Percentiles rank a stretch among this genome's conserved stretches.
Conservation (phyloP, 768 basidiomycete species). For the Mycena rebaudengoi region DNA sequence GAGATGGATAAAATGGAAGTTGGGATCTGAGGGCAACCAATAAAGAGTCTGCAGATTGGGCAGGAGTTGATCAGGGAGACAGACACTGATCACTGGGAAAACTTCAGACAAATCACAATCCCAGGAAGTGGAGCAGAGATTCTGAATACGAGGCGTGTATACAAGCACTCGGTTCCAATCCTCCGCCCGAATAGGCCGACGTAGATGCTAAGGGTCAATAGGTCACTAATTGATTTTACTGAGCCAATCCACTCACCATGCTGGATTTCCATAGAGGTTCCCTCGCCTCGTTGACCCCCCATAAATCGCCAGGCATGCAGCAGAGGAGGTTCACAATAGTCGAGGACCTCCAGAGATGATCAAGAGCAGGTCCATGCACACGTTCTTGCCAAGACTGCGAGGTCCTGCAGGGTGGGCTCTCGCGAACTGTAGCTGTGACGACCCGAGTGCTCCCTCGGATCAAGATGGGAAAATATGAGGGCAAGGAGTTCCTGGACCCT, state of each 20-base stretch:
- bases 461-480: slow-evolving; percentile 14
- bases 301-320: slow-evolving; percentile 13
- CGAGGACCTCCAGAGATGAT: slow-evolving; percentile 5
- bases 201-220: background rate
- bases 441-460: background rate
- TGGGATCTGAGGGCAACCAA: background rate
- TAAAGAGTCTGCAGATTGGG: slow-evolving; percentile 10
- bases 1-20: slow-evolving; percentile 6
- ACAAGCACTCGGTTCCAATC: background rate
- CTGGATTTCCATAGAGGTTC: background rate
- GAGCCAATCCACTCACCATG: slow-evolving; percentile 13
- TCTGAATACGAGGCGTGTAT: background rate
- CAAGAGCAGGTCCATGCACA: background rate
- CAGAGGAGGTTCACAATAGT: background rate
- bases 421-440: background rate
- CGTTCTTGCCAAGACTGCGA: slow-evolving; percentile 9
- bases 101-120: background rate
- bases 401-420: slow-evolving; percentile 1
- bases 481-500: background rate
- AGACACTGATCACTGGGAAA: slow-evolving; percentile 2
- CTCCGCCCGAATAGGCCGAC: background rate
- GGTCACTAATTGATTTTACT: background rate
- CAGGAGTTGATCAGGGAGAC: slow-evolving; percentile 6
- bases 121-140: background rate
- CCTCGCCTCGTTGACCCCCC: background rate